A percentile compares a stretch with the other conserved stretches of the same genome.
Conservation (phyloP, 305 asterid genomes). For the Lippia alba region DNA sequence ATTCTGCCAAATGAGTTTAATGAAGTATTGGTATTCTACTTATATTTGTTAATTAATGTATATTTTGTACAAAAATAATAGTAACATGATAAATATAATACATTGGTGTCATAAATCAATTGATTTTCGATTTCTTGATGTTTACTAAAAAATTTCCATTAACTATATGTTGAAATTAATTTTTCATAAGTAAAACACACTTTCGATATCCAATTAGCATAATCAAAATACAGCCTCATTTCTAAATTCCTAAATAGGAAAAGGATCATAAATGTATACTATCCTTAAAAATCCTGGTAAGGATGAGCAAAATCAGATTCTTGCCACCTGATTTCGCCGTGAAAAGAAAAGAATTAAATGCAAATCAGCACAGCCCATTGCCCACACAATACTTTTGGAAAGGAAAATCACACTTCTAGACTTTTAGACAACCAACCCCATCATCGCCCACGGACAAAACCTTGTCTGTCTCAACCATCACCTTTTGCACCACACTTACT, state of each 20-base stretch:
- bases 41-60: too few species aligned
- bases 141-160: too few species aligned
- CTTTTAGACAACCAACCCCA: constrained; percentile 30
- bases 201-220: neutral
- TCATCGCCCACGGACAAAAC: constrained; percentile 31
- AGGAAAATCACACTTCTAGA: constrained; percentile 26
- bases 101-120: too few species aligned
- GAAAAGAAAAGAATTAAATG: constrained; percentile 33
- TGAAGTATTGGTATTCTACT: too few species aligned
- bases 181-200: too few species aligned
- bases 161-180: too few species aligned
- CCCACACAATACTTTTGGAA: constrained; percentile 14
- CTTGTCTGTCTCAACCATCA: constrained; percentile 28
- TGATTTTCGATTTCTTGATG: too few species aligned
- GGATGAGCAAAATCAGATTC: constrained; percentile 17
- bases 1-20: too few species aligned
- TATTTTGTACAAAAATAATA: too few species aligned
- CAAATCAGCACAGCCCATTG: constrained; percentile 28
- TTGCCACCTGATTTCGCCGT: constrained; percentile 22
- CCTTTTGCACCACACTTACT: constrained; percentile 25
- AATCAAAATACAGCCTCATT: neutral
- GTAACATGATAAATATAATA: too few species aligned
- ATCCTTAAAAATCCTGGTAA: neutral
- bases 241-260: neutral
- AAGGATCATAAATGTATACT: neutral